Evolutionary conservation across 352 stramenopile genomes (phyloP).

Genomic region (Pythium biforme): DNA sequence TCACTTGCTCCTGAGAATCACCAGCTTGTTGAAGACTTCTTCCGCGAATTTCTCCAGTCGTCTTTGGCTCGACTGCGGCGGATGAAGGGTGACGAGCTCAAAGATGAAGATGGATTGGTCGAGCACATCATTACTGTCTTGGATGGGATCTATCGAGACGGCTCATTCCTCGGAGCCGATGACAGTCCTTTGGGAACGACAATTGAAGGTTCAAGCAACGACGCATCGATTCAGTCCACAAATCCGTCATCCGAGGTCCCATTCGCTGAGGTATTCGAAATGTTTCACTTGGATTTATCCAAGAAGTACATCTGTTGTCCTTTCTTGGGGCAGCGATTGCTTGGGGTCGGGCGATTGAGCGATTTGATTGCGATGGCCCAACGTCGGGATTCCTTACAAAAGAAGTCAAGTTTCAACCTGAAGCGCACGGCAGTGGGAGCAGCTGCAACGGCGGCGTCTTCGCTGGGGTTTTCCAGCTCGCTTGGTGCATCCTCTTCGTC

Average conservation of each 20-base stretch:
- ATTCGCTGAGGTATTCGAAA: constrained; percentile 76
- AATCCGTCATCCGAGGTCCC: constrained; percentile 24
- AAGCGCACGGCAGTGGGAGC: constrained; percentile 28
- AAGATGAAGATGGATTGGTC: constrained; percentile 77
- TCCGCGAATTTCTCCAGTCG: constrained; percentile 74
- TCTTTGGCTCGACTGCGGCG: constrained; percentile 61
- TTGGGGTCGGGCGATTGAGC: constrained; percentile 69
- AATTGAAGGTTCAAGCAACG: constrained; percentile 9
- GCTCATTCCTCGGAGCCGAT: constrained; percentile 43
- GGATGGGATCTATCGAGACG: constrained; percentile 71
- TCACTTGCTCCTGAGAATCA: constrained; percentile 29
- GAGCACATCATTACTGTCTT: constrained; percentile 70
- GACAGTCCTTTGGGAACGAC: constrained; percentile 15
- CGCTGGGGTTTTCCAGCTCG: constrained; percentile 21
- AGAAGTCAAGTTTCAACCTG: constrained; percentile 57
- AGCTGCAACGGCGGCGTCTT: constrained; percentile 23
- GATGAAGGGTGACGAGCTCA: constrained; percentile 72
- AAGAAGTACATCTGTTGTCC: constrained; percentile 88
- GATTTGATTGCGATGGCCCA: constrained; percentile 81
- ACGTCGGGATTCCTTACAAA: constrained; percentile 57
- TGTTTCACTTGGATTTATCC: constrained; percentile 82
- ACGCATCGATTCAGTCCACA: neutral
- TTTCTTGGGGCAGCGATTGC: constrained; percentile 70
- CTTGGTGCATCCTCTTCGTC: constrained; percentile 16
- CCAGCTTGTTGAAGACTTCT: constrained; percentile 69